Evolutionary conservation across 2,329 filamentous ascomycete genomes (phyloP), one percentile per base, ranked within the genome.

Genomic region (Zelopaecilomyces penicillatus): DNA sequence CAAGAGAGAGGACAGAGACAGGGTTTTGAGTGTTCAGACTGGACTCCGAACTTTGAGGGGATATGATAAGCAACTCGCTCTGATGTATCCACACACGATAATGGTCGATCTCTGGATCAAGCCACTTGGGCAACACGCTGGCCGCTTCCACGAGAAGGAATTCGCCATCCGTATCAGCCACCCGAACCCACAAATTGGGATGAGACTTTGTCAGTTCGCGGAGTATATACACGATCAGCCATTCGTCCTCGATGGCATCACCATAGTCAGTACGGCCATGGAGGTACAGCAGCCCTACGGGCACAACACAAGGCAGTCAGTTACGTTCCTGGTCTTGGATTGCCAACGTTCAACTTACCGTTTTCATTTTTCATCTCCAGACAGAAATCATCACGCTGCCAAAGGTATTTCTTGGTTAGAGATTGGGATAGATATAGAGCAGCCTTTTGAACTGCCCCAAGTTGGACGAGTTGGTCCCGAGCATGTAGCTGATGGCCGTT

Each of bases 211-310:
- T 90, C 54, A 97, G 68, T 65, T 95, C 84, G 37, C 86, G 80
- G 30, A 98, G 71, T 5, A 97, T 69, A 65, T 90, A 95, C 19
- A 97, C 90, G 48, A 97, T 83, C 5, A 97, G 76, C 94, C 93
- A 98, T 68, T 98, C 94, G 56, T 98, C 93, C 58, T 95, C 91
- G 4, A 97, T 82, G 0, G 89, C 93, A 64, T 98, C 94, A 6
- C 91, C 90, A 57, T 89, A 97, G 60, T 91, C 86, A 1, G 88
- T 93, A 42, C 74, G 71, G 19, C 91, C 91, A 50, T 80, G 76
- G 5, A 98, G 74, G 51, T 82, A 81, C n/a, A 71, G 59, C 6
- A 79, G 58, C 1, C 73, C 75, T 75, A 5, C 30, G 4, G 11
- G 19, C n/a, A 37, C 40, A 29, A 41, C 42, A 30, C 9, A 12